Base-by-base conservation (phyloP, 2,329 filamentous ascomycete genomes). In the Fusarium devonianum region DNA sequence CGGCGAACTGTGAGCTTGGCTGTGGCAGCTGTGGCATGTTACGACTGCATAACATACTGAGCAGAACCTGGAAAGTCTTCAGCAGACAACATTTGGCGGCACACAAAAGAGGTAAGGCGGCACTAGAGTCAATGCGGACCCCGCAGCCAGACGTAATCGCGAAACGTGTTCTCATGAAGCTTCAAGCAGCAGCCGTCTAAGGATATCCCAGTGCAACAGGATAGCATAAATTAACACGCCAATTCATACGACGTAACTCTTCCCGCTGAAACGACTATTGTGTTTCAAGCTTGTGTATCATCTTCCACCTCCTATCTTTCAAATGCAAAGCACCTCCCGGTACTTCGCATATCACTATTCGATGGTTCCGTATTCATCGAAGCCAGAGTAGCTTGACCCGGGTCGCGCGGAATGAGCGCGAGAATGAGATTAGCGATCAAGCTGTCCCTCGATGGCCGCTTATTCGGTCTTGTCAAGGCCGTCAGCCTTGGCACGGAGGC, bases 401-500 rank as follows among this genome's bases (percentile, higher is more conserved):
- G 49, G 62, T 40, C 54, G 49, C 50, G 62, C 50, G 30, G 22
- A 16, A 18, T 55, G 21, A n/a, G 45, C 57, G 52, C 53, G 32
- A 45, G 43, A 33, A 36, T 64, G 66, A 42, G 60, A 51, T 68
- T 69, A 44, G 60, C 64, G 52, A 58, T 56, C 66, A 69, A 60
- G 53, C 55, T 47, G 19, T 38, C 45, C 41, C 21, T 49, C 45
- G 22, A 23, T 29, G 35, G 36, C 47, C 36, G 23, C 49, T 80
- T 86, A 88, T 74, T 88, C 84, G 66, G 78, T 75, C 76, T 87
- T 90, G 78, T 88, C 83, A 63, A 82, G 81, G 69, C 88, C 83
- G 69, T 93, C 91, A 73, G 87, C 91, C 83, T 94, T 91, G 68
- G 90, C 88, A 65, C 91, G 90, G 69, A 97, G 88, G 78, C 91